These are phyloP conservation scores for Quercus engelmannii DNA, from an alignment of 306 rosid genomes.

Conservation along the genomic window DNA sequence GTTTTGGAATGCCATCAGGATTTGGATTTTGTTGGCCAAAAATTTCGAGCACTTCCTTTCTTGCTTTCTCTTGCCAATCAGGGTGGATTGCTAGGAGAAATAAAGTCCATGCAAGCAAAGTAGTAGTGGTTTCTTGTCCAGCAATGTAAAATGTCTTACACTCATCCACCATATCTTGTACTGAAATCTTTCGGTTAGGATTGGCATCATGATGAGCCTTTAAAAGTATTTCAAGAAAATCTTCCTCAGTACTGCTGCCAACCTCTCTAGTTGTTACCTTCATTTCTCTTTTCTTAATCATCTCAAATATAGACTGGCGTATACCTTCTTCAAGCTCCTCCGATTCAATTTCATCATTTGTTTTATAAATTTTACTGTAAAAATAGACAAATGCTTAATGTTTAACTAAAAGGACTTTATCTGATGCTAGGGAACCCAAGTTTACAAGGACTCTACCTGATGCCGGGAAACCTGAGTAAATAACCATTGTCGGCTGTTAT, in stretches of 20 bases:
- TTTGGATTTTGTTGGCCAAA: no score
- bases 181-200: background rate
- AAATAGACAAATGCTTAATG: background rate
- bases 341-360: no score
- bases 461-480: constrained; percentile 7
- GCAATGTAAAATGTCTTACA: no score
- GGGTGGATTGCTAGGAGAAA: background rate
- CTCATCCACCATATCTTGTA: constrained; percentile 24
- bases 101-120: no score
- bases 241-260: constrained; percentile 9
- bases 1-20: background rate
- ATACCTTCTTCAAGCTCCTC: constrained; percentile 7
- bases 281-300: constrained; percentile 18
- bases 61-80: constrained; percentile 35
- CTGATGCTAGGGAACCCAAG: no score
- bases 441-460: constrained; percentile 6
- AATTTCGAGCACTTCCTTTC: constrained; percentile 7
- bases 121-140: no score
- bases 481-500: background rate
- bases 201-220: constrained; percentile 25
- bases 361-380: no score
- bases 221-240: constrained; percentile 26
- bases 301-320: background rate
- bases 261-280: constrained; percentile 5
- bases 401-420: no score